Conservation (phyloP, 2,329 filamentous ascomycete species). For the Dothistroma pini region DNA sequence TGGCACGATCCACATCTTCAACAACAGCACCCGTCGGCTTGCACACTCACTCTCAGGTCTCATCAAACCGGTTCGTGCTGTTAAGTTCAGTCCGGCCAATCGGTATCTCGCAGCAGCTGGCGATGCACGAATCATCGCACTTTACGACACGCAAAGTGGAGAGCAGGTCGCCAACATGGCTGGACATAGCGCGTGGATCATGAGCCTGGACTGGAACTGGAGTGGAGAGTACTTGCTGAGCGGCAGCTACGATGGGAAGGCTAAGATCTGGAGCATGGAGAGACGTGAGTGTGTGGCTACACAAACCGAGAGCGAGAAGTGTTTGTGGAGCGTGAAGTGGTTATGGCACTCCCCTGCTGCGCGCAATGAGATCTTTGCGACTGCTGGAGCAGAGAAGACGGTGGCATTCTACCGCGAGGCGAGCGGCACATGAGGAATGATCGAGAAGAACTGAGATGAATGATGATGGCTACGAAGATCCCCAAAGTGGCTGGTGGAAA, state of each 20-base stretch:
- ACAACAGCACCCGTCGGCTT: slow-evolving; percentile 81
- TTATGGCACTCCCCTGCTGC: slow-evolving; percentile 61
- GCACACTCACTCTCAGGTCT: slow-evolving; percentile 86
- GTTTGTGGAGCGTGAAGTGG: slow-evolving; percentile 79
- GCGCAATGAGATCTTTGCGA: slow-evolving; percentile 68
- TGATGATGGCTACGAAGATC: background rate
- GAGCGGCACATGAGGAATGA: slow-evolving; percentile 55
- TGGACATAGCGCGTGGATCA: slow-evolving; percentile 82
- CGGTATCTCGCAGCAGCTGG: slow-evolving; percentile 85
- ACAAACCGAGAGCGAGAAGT: slow-evolving; percentile 81
- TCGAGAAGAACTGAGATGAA: background rate
- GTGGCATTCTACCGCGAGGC: slow-evolving; percentile 83
- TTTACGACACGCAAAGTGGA: slow-evolving; percentile 89
- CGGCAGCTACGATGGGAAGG: slow-evolving; percentile 82
- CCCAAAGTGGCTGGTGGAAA: background rate
- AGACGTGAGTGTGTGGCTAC: slow-evolving; percentile 82
- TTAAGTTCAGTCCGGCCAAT: slow-evolving; percentile 83
- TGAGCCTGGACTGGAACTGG: slow-evolving; percentile 86
- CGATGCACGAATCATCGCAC: slow-evolving; percentile 79
- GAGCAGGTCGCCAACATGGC: slow-evolving; percentile 85
- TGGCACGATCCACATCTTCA: slow-evolving; percentile 89
- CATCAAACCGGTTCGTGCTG: slow-evolving; percentile 77
- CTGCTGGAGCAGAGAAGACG: slow-evolving; percentile 70
- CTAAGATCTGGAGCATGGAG: slow-evolving; percentile 93
- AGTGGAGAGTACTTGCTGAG: slow-evolving; percentile 89